A percentile compares a stretch with the other conserved stretches of the same genome.
phyloP scores from a whole-genome alignment of 805 yeast genomes.

The Saccharomycopsis oosterbeekiorum region DNA sequence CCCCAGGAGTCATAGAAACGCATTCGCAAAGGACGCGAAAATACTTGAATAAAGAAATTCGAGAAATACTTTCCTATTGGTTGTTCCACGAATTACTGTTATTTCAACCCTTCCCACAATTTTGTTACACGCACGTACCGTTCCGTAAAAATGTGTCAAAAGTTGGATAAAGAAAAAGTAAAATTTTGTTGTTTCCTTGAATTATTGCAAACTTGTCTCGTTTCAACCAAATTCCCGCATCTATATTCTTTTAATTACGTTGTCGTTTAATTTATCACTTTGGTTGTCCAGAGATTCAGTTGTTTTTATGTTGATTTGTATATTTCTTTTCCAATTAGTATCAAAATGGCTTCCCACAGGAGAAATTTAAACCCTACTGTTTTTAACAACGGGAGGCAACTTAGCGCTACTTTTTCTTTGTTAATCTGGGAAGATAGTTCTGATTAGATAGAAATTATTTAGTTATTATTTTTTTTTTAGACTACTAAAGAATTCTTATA shows the following conservation, averaged over 20 bases:
- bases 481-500: too few species aligned
- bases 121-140: background rate
- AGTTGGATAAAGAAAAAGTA: background rate
- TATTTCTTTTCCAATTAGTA: too few species aligned
- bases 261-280: background rate
- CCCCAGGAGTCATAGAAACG: too few species aligned
- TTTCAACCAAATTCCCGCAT: background rate
- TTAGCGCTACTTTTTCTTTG: background rate
- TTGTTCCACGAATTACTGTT: too few species aligned
- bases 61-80: too few species aligned
- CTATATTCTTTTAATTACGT: background rate
- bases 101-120: background rate
- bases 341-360: background rate
- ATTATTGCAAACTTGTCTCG: background rate
- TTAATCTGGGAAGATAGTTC: background rate
- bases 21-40: too few species aligned
- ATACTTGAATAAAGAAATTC: too few species aligned
- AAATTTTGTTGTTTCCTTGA: background rate
- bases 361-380: background rate
- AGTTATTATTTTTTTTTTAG: too few species aligned
- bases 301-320: background rate
- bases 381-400: background rate
- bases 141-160: background rate
- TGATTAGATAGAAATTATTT: too few species aligned
- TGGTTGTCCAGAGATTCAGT: slow-evolving; percentile 1